Base-by-base conservation (phyloP, 2,329 filamentous ascomycete genomes). In the Colletotrichum higginsianum region DNA sequence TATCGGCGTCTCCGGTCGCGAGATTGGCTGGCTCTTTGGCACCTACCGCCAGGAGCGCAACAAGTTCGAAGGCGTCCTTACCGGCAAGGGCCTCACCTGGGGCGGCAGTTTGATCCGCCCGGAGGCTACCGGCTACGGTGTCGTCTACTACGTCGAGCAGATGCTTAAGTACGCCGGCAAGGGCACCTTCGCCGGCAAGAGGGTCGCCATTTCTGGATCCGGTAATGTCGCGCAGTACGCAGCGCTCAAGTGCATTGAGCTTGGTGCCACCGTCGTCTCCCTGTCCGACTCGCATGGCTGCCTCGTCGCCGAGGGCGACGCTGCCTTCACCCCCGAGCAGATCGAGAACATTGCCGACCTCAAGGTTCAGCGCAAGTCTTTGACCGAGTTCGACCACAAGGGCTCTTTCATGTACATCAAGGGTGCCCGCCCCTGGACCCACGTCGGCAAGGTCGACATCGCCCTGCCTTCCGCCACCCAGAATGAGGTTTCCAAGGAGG, bases 201-300 rank as follows among this genome's bases (percentile, higher is more conserved):
- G 92, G 72, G 96, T 98, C 68, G 94, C 96, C 83, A 93, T 99
- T 83, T 98, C 96, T 55, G 96, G 96, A 75, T 98, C 96, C 71
- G 96, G 96, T 76, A 99, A 99, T 86, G 96, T 98, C 66, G 96
- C 96, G 42, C 96, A 98, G 87, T 98, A 96, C 86, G 96, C 96
- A 42, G 96, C 96, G 0, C 92, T 98, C 77, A 98, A 98, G 87
- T 91, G 92, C 81, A 96, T 98, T 79, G 95, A 98, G 89, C 94
- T 98, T 77, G 96, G 96, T 78, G 96, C 92, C 74, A 96, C 90
- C 69, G 94, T 99, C 77, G 88, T 98, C 80, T 98, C 96, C 52
- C 91, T 99, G 68, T 98, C 95, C 78, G 96, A 98, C 89, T 95
- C 92, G 83, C 92, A 94, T 87, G 96, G 96, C 76, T 84, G 92